phyloP scores from a whole-genome alignment of 805 yeast genomes.

The Metschnikowia matae region DNA sequence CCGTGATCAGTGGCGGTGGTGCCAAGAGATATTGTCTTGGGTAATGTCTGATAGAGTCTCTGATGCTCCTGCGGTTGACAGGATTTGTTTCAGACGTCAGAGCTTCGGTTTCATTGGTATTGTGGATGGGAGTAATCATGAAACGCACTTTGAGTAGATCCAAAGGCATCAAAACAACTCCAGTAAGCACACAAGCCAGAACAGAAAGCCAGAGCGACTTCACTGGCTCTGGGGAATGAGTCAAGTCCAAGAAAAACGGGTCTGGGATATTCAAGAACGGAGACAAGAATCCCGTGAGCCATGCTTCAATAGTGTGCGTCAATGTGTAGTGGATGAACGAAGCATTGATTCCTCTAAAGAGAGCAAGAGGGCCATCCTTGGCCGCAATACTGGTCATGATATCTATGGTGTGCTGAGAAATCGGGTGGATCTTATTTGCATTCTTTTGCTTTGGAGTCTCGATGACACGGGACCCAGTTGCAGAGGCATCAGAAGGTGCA shows the following conservation, averaged over 20 bases:
- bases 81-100: not conserved
- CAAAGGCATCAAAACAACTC: constrained; percentile 70
- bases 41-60: constrained; percentile 58
- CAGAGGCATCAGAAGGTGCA: not conserved
- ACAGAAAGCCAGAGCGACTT: constrained; percentile 65
- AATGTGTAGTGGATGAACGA: constrained; percentile 75
- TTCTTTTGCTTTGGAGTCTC: not conserved
- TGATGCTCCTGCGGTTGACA: constrained; percentile 56
- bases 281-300: constrained; percentile 86
- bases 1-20: constrained; percentile 45
- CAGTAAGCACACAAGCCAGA: constrained; percentile 68
- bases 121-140: constrained; percentile 61
- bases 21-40: constrained; percentile 53
- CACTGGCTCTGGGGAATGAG: constrained; percentile 74
- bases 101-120: constrained; percentile 10
- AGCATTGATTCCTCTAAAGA: constrained; percentile 73
- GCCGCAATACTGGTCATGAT: constrained; percentile 60
- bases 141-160: constrained; percentile 77
- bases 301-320: constrained; percentile 75
- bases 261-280: constrained; percentile 82
- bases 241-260: constrained; percentile 77
- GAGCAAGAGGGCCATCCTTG: constrained; percentile 67
- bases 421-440: constrained; percentile 46
- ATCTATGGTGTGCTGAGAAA: constrained; percentile 59
- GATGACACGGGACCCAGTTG: not conserved